Conservation (phyloP, 1,139 yeast genomes). For the Scheffersomyces segobiensis region DNA sequence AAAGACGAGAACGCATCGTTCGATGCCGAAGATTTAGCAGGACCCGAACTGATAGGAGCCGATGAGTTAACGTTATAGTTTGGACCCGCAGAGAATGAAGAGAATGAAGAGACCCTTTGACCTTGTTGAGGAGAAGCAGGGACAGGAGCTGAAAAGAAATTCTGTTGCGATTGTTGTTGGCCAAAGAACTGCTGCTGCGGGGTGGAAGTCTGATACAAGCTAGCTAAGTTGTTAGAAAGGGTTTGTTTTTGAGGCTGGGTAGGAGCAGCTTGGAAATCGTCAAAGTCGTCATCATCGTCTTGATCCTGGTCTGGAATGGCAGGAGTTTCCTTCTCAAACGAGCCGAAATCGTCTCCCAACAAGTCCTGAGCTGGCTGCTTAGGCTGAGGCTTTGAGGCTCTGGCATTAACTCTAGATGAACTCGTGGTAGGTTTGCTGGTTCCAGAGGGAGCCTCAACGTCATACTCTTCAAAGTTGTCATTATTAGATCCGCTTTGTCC, state of each 20-base stretch:
- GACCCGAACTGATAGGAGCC: slow-evolving; percentile 26
- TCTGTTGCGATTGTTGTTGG: slow-evolving; percentile 17
- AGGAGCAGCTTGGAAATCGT: slow-evolving; percentile 87
- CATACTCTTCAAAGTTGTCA: slow-evolving; percentile 71
- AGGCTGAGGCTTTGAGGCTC: slow-evolving; percentile 23
- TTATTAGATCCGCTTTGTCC: slow-evolving; percentile 37
- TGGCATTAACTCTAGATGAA: slow-evolving; percentile 44
- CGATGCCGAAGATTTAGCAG: slow-evolving; percentile 31
- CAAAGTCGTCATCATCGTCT: slow-evolving; percentile 87
- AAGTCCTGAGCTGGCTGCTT: slow-evolving; percentile 40
- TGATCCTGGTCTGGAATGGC: slow-evolving; percentile 31
- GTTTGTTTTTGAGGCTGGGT: slow-evolving; percentile 34
- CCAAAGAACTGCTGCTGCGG: slow-evolving; percentile 18
- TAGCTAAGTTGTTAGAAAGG: slow-evolving; percentile 39
- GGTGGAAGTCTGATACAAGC: slow-evolving; percentile 27
- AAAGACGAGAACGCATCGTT: slow-evolving; percentile 83
- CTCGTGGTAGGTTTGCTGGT: slow-evolving; percentile 44
- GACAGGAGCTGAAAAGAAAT: not conserved
- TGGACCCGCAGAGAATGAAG: slow-evolving; percentile 23
- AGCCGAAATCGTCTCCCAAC: slow-evolving; percentile 49
- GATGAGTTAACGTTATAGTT: slow-evolving; percentile 16
- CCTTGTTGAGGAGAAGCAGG: slow-evolving; percentile 11
- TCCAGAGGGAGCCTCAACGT: slow-evolving; percentile 40
- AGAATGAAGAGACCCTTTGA: slow-evolving; percentile 8
- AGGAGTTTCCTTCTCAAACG: slow-evolving; percentile 16